These are phyloP conservation scores for Adiantum capillusveneris DNA, from an alignment of 75 land plant genomes.

Conservation along the genomic window DNA sequence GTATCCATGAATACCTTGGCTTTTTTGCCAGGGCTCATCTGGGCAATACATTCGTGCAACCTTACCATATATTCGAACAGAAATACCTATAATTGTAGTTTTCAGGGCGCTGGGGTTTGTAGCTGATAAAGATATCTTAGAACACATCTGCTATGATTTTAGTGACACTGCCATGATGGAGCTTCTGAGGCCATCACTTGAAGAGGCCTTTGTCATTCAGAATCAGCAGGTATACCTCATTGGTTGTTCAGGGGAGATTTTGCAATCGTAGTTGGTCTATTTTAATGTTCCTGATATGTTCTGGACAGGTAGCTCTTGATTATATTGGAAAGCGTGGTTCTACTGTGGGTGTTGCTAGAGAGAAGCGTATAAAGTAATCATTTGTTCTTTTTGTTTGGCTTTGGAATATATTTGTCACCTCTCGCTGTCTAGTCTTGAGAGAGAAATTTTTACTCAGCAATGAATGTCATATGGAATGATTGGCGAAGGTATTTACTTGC, in stretches of 20 bases:
- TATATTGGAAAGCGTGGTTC: constrained; percentile 97
- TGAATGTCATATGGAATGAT: too few species aligned
- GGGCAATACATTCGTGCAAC: constrained; percentile 98
- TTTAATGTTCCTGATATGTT: not conserved
- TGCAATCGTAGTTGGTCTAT: constrained; percentile 1
- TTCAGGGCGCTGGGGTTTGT: constrained; percentile 97
- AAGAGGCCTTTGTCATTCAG: constrained; percentile 98
- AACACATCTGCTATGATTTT: constrained; percentile 95
- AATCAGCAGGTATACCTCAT: constrained; percentile 73
- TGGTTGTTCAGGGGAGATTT: not conserved
- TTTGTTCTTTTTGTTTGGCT: too few species aligned
- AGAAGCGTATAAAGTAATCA: constrained; percentile 93
- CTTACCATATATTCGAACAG: constrained; percentile 83
- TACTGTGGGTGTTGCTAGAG: constrained; percentile 96
- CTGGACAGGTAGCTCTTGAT: constrained; percentile 80
- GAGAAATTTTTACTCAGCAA: too few species aligned
- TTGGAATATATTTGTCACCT: too few species aligned
- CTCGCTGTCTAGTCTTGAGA: too few species aligned
- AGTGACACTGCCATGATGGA: constrained; percentile 97
- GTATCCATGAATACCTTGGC: too few species aligned
- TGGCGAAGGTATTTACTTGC: too few species aligned
- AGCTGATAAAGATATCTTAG: constrained; percentile 96
- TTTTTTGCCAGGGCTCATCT: constrained; percentile 69
- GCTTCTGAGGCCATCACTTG: constrained; percentile 84
- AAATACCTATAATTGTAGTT: constrained; percentile 92